phyloP scores from a whole-genome alignment of 1,139 yeast genomes.

The Debaryomycetaceae sp. region DNA sequence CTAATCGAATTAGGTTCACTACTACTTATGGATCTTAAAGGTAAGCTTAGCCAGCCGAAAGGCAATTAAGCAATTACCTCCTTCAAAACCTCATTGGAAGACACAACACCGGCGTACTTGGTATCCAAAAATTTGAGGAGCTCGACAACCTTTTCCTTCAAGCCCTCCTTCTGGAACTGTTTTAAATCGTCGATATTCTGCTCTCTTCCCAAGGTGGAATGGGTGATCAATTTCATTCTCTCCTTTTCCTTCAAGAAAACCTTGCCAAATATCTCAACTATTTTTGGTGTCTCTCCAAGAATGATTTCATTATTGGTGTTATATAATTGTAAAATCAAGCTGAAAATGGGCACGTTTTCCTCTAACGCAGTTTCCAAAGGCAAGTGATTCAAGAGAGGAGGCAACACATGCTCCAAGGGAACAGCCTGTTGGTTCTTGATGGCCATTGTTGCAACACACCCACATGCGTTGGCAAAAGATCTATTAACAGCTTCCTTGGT shows the following conservation, averaged over 20 bases:
- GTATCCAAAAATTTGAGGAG: conserved; percentile 72
- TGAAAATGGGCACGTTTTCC: conserved; percentile 89
- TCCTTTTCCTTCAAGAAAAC: conserved; percentile 75
- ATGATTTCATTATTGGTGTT: conserved; percentile 59
- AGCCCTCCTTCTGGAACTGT: conserved; percentile 71
- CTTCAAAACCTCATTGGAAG: conserved; percentile 54
- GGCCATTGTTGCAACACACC: conserved; percentile 93
- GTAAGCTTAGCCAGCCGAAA: conserved; percentile 2
- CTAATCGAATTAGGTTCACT: neutral
- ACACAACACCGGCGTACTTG: conserved; percentile 58
- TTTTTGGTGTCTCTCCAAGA: conserved; percentile 54
- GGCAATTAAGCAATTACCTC: conserved; percentile 41
- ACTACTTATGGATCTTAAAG: neutral
- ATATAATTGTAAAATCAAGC: conserved; percentile 69
- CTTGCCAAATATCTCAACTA: conserved; percentile 64
- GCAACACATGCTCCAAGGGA: conserved; percentile 78
- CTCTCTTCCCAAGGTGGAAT: conserved; percentile 79
- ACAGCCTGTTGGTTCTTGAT: conserved; percentile 68
- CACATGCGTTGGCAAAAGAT: conserved; percentile 91
- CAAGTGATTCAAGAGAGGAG: conserved; percentile 70
- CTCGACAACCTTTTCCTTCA: conserved; percentile 60
- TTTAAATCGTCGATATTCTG: conserved; percentile 72
- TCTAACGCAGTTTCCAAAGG: conserved; percentile 89
- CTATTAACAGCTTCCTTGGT: conserved; percentile 78
- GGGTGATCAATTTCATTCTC: conserved; percentile 62